Base-by-base conservation (phyloP, 225 moss, liverwort and hornwort species). In the Physcomitrellopsis africana region DNA sequence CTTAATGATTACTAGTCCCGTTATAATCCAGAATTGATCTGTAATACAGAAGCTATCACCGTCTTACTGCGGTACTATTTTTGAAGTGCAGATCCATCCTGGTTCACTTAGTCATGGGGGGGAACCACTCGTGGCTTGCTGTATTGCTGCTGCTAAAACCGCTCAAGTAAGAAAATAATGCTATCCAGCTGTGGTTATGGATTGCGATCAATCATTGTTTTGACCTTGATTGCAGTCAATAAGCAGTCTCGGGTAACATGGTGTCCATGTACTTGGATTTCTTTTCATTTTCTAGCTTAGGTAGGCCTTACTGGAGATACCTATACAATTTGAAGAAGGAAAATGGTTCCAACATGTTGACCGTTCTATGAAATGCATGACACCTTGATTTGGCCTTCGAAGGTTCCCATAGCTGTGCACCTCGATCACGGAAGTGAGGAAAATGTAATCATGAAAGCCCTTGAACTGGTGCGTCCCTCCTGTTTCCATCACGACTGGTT, bases 351-450 rank as follows among this genome's bases (percentile, higher is more conserved):
- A 67, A 49, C 19, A 44, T 53, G 61, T 17, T 32, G 59, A 60
- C 45, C 26, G n/a, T 2, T 29, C 16, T 32, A 46, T 20, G 15
- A 2, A 18, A 23, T 24, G 29, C 70, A 26, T 47, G 19, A 18
- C 7, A 32, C 15, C 42, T 57, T 63, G 52, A 26, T 69, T 32
- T 55, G 16, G 47, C 54, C 55, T 56, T 63, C 70, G 22, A 83
- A 96, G 96, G 96, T 96, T 68, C 96, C 96, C 20, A 80, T 96
- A 66, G 75, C 86, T 49, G 92, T 96, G 75, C 96, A 96, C 77
- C 84, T 96, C 47, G 96, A 96, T 81, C 96, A 96, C 88, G 94
- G 89, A 56, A 91, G 72, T 51, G 86, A 90, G 11, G 91, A 94
- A 76, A 76, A 82, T 59, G 76, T 79, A 45, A 72, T 92, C 16